Evolutionary conservation across 129 eudicot species (phyloP).

Genomic region (Centrapalus pauciflorus): DNA sequence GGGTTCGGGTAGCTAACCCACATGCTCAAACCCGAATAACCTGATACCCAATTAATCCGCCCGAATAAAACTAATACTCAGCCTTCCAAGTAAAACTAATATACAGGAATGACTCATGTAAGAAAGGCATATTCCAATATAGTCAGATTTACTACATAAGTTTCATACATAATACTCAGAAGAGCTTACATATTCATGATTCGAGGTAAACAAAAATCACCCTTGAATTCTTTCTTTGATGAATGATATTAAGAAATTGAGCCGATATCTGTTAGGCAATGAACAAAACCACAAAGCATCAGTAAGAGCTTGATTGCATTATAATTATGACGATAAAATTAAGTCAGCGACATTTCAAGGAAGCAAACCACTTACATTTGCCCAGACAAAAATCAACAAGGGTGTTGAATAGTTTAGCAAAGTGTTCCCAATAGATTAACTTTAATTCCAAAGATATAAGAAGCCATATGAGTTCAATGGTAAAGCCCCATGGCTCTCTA

Average conservation of each 20-base stretch:
- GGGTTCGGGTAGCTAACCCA: no score
- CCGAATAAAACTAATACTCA: no score
- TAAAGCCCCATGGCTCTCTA: neutral
- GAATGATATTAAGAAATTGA: neutral
- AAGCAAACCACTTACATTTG: neutral
- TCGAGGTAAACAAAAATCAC: neutral
- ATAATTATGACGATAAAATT: no score
- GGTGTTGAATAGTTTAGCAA: neutral
- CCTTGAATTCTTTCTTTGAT: neutral
- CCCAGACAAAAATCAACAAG: neutral
- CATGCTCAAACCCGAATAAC: no score
- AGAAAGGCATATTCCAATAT: no score
- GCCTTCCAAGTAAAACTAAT: no score
- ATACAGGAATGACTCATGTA: no score
- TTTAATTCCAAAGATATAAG: neutral
- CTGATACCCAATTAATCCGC: no score
- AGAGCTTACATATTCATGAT: neutral
- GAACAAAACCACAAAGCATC: neutral
- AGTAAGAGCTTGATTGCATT: neutral
- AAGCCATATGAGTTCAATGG: neutral
- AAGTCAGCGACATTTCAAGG: no score
- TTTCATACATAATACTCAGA: neutral
- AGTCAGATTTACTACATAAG: neutral
- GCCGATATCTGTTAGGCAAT: neutral
- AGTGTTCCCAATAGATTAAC: neutral